Base-by-base conservation (phyloP, 495 filamentous ascomycete genomes). In the Aspergillus ostianus region DNA sequence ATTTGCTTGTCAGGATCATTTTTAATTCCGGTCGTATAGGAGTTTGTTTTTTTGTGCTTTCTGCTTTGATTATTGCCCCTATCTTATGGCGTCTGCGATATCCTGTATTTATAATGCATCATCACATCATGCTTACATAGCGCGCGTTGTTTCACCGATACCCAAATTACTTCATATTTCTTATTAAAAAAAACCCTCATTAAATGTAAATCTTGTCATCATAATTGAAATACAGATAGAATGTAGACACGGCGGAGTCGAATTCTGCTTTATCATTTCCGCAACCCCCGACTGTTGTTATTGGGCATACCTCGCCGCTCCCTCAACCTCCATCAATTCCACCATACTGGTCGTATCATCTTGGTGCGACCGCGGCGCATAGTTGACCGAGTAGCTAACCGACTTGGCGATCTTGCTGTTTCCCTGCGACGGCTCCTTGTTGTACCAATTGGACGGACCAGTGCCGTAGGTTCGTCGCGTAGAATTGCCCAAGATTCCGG, bases 251-350 rank as follows among this genome's bases (percentile, higher is more conserved):
- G 23, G 23, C 23, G 23, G 23, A 32, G 29, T 32, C 1, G 8
- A 7, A 4, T 32, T 8, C 29, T 10, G 10, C 29, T 32, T 3
- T 32, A 32, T 4, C 29, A 32, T 8, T 8, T 32, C 10, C 29
- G 23, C 23, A 26, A 26, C 23, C 23, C 23, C 23, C 23, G 23
- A 26, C 30, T 1, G 15, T 13, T 10, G 12, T 41, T 10, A 17
- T 41, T 12, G 36, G 13, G 36, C 13, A 10, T 12, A 41, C 36
- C 36, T 41, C 12, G 36, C 29, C 29, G 29, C 36, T 4, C 36
- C 36, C 74, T 97, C 93, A 69, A 63, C 56, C 18, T 63, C 61
- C 21, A 63, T 57, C 61, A 63, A 51, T 15, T 51, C 56, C 26
- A 63, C 57, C n/a, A 47, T 55, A 41, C 57, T 63, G 9, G 26